Evolutionary conservation across 495 filamentous ascomycete species (phyloP), one percentile per base, ranked within the genome.

Genomic region (Lasiosphaeriaceae sp.): DNA sequence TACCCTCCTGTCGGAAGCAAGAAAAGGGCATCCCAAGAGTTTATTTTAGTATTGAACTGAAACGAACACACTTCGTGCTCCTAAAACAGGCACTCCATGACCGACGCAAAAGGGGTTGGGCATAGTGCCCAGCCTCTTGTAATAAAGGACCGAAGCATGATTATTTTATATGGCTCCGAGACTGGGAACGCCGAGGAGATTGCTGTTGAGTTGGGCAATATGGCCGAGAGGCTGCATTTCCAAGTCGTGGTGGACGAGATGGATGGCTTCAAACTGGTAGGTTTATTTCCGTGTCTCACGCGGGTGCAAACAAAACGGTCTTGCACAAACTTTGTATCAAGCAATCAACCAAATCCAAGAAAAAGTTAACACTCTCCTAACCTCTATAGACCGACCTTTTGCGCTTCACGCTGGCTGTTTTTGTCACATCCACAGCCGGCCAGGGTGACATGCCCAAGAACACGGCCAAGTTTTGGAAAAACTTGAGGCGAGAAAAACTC

Each of bases 381-480:
- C n/a, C n/a, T 37, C 29, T 44, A 11, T 47, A 83, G 80, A 75
- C 65, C 20, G 59, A 68, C 37, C 58, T 83, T 17, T 55, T 77
- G 45, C 70, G 79, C 26, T 78, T 83, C 47, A 81, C 81, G 0
- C 63, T 96, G 22, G 80, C 87, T 5, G 79, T 97, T 47, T 85
- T 97, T 60, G 85, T 88, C 49, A 74, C 92, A 11, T 96, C 93
- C 0, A 97, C 95, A 0, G 96, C 94, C 2, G 94, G 94, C 6
- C 95, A 99, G 72, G 94, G 94, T 8, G 92, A 97, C 57, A 71
- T 99, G 58, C 93, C 95, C 2, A 77, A 76, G 16, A 97, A 97
- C 76, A 82, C 85, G 11, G 76, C 82, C 37, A 74, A 72, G 14
- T 93, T 97, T 63, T 99, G 94, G 94, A 91, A 83, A 64, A 86